These are phyloP conservation scores for Globisporangium nunn DNA, from an alignment of 352 stramenopile genomes.

Conservation along the genomic window DNA sequence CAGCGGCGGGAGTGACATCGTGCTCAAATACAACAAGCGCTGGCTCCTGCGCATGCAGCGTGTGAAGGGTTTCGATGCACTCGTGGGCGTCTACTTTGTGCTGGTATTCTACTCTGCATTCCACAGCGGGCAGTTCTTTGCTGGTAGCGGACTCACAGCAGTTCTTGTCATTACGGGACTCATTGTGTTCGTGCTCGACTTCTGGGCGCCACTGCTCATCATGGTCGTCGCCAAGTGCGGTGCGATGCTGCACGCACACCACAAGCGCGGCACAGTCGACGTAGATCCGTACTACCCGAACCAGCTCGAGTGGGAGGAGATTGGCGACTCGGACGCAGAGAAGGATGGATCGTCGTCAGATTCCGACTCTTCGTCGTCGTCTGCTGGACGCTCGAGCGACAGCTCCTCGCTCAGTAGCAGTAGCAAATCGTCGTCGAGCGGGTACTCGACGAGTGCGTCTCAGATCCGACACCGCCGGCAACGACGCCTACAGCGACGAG, in stretches of 20 bases:
- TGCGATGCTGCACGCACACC: conserved; percentile 37
- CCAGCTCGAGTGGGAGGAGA: conserved; percentile 62
- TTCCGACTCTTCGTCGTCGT: conserved; percentile 10
- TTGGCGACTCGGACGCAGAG: conserved; percentile 18
- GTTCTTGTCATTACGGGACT: conserved; percentile 37
- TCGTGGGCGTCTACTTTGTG: conserved; percentile 55
- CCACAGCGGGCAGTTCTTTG: conserved; percentile 50
- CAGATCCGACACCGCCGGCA: conserved; percentile 3
- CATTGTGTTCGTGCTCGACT: conserved; percentile 47
- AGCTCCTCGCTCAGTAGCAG: conserved; percentile 8
- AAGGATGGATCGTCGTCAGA: conserved; percentile 4
- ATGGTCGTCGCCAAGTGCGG: conserved; percentile 59
- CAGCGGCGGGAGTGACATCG: conserved; percentile 34
- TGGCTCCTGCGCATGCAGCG: conserved; percentile 55
- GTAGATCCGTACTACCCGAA: conserved; percentile 62
- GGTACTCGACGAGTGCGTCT: conserved; percentile 13
- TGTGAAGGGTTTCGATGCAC: conserved; percentile 46
- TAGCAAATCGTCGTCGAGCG: conserved; percentile 9
- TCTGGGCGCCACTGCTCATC: conserved; percentile 61
- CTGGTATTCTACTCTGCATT: conserved; percentile 64
- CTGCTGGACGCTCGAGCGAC: conserved; percentile 1
- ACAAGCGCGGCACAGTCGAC: conserved; percentile 43
- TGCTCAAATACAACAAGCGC: conserved; percentile 56
- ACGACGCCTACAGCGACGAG: background rate
- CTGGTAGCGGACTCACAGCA: conserved; percentile 24